Evolutionary conservation across 805 yeast genomes (phyloP).

Genomic region (Kodamaea laetipori): DNA sequence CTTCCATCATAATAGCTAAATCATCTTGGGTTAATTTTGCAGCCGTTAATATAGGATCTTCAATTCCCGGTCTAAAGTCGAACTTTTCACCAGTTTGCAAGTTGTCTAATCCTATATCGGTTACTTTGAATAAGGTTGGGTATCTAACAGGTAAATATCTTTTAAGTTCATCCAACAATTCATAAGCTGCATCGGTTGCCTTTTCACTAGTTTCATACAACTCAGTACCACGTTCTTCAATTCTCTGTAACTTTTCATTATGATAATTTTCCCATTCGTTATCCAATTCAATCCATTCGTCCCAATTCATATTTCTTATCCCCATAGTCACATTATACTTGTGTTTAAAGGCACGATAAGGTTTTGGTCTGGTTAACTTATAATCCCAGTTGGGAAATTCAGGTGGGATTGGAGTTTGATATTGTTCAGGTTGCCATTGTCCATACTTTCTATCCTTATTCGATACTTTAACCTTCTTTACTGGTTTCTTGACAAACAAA

Average conservation of each 20-base stretch:
- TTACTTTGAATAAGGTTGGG: conserved; percentile 52
- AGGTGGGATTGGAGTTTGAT: conserved; percentile 50
- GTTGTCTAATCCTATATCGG: conserved; percentile 51
- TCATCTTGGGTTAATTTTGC: conserved; percentile 65
- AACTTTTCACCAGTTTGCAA: conserved; percentile 55
- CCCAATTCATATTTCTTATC: conserved; percentile 60
- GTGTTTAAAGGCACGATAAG: conserved; percentile 69
- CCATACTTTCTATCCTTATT: conserved; percentile 53
- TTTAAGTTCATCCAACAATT: conserved; percentile 54
- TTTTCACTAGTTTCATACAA: conserved; percentile 52
- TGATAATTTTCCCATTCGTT: conserved; percentile 64
- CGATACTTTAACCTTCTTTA: background rate
- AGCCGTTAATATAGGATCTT: conserved; percentile 62
- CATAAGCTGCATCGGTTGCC: conserved; percentile 57
- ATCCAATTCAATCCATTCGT: conserved; percentile 68
- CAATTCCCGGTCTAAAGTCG: conserved; percentile 30
- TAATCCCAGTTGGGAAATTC: conserved; percentile 53
- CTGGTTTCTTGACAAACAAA: conserved; percentile 1
- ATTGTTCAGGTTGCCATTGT: conserved; percentile 56
- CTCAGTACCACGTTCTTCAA: conserved; percentile 48
- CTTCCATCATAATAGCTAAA: conserved; percentile 65
- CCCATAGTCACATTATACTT: conserved; percentile 71
- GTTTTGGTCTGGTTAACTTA: conserved; percentile 52
- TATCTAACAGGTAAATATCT: conserved; percentile 57
- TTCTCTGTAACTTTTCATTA: conserved; percentile 50